phyloP scores from a whole-genome alignment of 164 flowering plant species.

The Vitis cinerea region DNA sequence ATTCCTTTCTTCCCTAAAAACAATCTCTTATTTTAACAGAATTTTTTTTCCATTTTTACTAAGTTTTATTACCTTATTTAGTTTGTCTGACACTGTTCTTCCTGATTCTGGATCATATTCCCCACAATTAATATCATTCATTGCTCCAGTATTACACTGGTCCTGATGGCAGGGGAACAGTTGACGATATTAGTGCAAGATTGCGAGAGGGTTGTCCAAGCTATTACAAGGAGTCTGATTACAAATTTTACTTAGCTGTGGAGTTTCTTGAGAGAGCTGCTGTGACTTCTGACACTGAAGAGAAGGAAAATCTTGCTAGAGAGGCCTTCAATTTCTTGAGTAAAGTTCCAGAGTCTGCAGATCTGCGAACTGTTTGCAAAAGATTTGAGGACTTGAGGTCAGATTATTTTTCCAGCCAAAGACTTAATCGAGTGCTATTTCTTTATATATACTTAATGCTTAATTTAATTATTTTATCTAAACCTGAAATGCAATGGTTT shows the following conservation, averaged over 20 bases:
- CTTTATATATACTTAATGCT: conserved; percentile 3
- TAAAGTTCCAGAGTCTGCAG: conserved; percentile 93
- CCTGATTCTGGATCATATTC: background rate
- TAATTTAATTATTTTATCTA: background rate
- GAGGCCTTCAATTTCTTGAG: conserved; percentile 82
- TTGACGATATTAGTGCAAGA: conserved; percentile 89
- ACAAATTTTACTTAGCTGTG: conserved; percentile 94
- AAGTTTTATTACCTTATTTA: background rate
- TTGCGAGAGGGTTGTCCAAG: conserved; percentile 96
- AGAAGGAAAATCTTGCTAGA: conserved; percentile 82
- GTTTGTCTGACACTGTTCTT: background rate
- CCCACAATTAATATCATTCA: conserved; percentile 3
- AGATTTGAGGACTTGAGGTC: conserved; percentile 97
- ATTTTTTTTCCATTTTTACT: background rate
- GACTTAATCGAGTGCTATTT: background rate
- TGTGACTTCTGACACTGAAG: conserved; percentile 53
- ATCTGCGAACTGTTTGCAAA: conserved; percentile 84
- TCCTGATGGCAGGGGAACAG: conserved; percentile 96
- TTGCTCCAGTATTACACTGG: conserved; percentile 88
- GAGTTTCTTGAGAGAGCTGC: conserved; percentile 96
- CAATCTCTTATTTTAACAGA: background rate
- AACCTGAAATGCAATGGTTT: conserved; percentile 4
- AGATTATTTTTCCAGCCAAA: conserved; percentile 4
- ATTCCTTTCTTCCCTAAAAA: background rate
- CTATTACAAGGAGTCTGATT: conserved; percentile 91